A percentile compares a stretch with the other conserved stretches of the same genome.
Conservation (phyloP, 2,329 filamentous ascomycete species). For the Dothideomycetidae sp. region DNA sequence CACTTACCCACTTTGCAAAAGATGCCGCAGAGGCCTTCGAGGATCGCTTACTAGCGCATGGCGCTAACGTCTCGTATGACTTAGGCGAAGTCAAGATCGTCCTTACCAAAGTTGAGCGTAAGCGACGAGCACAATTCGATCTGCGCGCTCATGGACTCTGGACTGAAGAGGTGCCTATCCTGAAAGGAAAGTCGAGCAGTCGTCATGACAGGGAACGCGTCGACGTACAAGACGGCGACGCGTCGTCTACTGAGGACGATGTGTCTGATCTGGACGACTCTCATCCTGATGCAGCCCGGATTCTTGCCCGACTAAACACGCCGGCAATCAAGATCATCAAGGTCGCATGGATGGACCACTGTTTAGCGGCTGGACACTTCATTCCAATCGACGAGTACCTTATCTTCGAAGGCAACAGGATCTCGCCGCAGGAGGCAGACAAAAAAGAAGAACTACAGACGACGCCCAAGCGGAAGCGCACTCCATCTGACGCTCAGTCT, state of each 20-base stretch:
- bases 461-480: conserved; percentile 4
- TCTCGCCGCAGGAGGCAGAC: conserved; percentile 17
- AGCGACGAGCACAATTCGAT: conserved; percentile 62
- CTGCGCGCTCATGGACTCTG: conserved; percentile 51
- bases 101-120: conserved; percentile 56
- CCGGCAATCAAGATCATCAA: conserved; percentile 35
- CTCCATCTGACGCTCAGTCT: conserved; percentile 1
- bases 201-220: neutral
- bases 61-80: conserved; percentile 53
- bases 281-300: neutral
- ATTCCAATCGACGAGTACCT: conserved; percentile 36
- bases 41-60: conserved; percentile 41
- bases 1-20: conserved; percentile 52
- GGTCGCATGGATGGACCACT: conserved; percentile 40
- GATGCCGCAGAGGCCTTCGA: conserved; percentile 51
- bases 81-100: conserved; percentile 58
- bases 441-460: conserved; percentile 17
- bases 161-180: conserved; percentile 35
- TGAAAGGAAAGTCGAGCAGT: conserved; percentile 12
- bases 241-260: conserved; percentile 21
- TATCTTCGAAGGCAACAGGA: conserved; percentile 37
- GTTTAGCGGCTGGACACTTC: conserved; percentile 27
- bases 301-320: conserved; percentile 1
- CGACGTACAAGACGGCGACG: conserved; percentile 20
- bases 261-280: neutral